These are phyloP conservation scores for Curvularia spicifera DNA, from an alignment of 2,329 filamentous ascomycete genomes.

Conservation along the genomic window DNA sequence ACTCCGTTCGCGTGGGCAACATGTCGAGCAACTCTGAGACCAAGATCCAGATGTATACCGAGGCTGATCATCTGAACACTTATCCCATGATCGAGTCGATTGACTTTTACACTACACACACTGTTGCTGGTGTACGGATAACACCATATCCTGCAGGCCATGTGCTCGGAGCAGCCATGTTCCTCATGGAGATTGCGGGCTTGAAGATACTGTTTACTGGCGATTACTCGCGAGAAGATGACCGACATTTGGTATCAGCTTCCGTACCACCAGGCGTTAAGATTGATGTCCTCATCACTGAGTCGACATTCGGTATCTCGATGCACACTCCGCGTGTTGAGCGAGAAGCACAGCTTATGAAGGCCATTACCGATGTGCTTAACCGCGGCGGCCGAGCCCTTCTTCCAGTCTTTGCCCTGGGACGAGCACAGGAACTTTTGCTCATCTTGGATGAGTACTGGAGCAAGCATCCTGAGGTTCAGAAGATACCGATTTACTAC, in stretches of 20 bases:
- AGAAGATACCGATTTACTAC: slow-evolving; percentile 95
- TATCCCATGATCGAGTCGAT: slow-evolving; percentile 96
- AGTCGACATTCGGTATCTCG: slow-evolving; percentile 95
- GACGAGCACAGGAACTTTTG: slow-evolving; percentile 89
- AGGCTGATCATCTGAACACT: slow-evolving; percentile 92
- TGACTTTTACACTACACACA: slow-evolving; percentile 97
- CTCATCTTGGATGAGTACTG: slow-evolving; percentile 97
- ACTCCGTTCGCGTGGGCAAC: slow-evolving; percentile 88
- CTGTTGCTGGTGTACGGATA: slow-evolving; percentile 93
- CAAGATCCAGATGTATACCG: slow-evolving; percentile 79
- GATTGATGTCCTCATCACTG: slow-evolving; percentile 95
- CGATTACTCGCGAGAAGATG: slow-evolving; percentile 95
- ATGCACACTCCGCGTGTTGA: slow-evolving; percentile 90
- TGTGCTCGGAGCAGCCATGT: slow-evolving; percentile 98
- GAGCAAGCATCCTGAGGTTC: slow-evolving; percentile 85
- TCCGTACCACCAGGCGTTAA: slow-evolving; percentile 87
- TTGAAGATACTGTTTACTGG: slow-evolving; percentile 97
- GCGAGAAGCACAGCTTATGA: slow-evolving; percentile 92
- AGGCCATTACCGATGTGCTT: slow-evolving; percentile 87
- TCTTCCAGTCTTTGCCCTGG: slow-evolving; percentile 94
- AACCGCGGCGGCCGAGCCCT: slow-evolving; percentile 91
- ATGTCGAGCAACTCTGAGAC: slow-evolving; percentile 68
- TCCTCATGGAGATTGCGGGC: slow-evolving; percentile 94
- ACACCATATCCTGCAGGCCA: slow-evolving; percentile 97
- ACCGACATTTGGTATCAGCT: slow-evolving; percentile 92